phyloP scores from a whole-genome alignment of 2,329 filamentous ascomycete species.

The Aspergillus carbonarius region DNA sequence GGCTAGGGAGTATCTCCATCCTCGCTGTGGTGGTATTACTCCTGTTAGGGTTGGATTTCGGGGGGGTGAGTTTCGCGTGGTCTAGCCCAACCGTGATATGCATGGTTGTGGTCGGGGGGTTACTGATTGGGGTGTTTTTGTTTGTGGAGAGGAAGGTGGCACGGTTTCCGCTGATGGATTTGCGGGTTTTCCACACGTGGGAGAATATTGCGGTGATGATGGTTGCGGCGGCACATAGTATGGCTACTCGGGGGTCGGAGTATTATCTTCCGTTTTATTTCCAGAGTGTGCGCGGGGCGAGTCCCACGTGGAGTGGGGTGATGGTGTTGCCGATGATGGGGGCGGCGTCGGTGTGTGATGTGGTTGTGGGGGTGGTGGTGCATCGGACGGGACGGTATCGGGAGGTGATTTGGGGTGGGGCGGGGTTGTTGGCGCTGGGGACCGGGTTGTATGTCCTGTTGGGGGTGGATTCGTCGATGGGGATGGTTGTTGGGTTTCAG shows the following conservation, averaged over 20 bases:
- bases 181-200: constrained; percentile 56
- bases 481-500: constrained; percentile 47
- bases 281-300: constrained; percentile 63
- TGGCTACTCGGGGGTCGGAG: constrained; percentile 50
- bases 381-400: constrained; percentile 49
- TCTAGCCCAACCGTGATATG: constrained; percentile 54
- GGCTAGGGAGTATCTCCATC: constrained; percentile 52
- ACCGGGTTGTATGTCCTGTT: constrained; percentile 49
- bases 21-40: constrained; percentile 51
- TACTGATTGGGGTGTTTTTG: constrained; percentile 53
- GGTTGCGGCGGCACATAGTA: constrained; percentile 48
- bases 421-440: constrained; percentile 44
- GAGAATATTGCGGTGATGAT: constrained; percentile 58
- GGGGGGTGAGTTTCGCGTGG: constrained; percentile 54
- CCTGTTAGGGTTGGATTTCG: constrained; percentile 55
- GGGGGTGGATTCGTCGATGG: constrained; percentile 33
- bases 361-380: constrained; percentile 49
- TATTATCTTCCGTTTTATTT: constrained; percentile 77
- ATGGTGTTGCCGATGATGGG: constrained; percentile 62
- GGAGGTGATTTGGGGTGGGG: constrained; percentile 47
- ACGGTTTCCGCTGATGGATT: constrained; percentile 64
- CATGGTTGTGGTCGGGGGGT: constrained; percentile 51
- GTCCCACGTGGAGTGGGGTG: constrained; percentile 55
- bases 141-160: constrained; percentile 63
- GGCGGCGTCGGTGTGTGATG: constrained; percentile 43